Base-by-base conservation (phyloP, 331 rosid species). In the Saraca asoca region DNA sequence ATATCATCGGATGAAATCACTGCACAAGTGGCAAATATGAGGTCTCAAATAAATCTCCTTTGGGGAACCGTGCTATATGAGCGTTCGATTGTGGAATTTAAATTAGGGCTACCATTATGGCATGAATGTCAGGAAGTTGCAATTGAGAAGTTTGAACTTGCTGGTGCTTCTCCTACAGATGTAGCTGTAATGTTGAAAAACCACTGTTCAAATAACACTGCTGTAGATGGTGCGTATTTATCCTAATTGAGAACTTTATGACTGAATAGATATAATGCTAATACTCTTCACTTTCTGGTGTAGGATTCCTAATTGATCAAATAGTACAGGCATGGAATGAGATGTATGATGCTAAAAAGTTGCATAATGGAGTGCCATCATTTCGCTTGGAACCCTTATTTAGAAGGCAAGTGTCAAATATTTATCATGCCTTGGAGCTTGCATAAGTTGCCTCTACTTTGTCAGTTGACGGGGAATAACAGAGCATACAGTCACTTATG, bases 31-130 rank as follows among this genome's bases (percentile, higher is more conserved):
- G 80, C 78, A 68, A 76, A 63, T 66, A 81, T 81, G 89, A 87
- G 88, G 70, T 87, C 88, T 53, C 94, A 82, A 72, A 89, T 93
- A 62, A 84, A 87, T 76, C 82, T 87, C 69, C 55, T 85, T 46
- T 93, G 96, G 96, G 98, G 95, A 29, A 87, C 95, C 44, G 82
- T 93, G 90, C 82, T 93, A 10, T 93, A 87, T n/a, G 96, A 93
- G 69, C 90, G 96, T 58, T 93, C 98, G 0, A 81, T 87, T 13
- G 78, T 89, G 77, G 98, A 93, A 72, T 89, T 82, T 76, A 93
- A 82, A 71, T 50, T 87, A 66, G 87, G 83, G 58, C 59, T 85
- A 41, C 95, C 88, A 0, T 58, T 55, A 42, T 93, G 98, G 98
- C 77, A 82, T 35, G 96, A 89, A 74, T 69, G 81, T 57, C 74